Conservation (phyloP, 2,329 filamentous ascomycete genomes). For the Aureobasidium sp. region DNA sequence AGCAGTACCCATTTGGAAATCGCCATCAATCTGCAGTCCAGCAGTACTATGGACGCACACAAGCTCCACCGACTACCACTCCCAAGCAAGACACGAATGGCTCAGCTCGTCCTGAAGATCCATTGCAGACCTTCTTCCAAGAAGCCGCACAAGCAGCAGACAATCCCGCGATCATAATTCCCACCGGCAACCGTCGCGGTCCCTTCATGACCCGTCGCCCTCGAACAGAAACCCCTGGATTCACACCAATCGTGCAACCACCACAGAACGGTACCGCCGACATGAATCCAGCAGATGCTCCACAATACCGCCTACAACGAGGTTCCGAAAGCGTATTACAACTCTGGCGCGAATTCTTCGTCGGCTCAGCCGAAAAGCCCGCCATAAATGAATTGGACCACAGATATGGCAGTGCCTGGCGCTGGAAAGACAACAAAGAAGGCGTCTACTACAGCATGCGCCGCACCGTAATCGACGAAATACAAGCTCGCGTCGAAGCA, state of each 20-base stretch:
- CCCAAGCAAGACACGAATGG: background rate
- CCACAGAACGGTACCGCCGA: background rate
- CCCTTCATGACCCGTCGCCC: background rate
- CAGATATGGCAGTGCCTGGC: conserved; percentile 1
- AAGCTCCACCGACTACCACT: background rate
- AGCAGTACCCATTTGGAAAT: background rate
- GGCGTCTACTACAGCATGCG: conserved; percentile 9
- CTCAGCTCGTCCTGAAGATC: background rate
- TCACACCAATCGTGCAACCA: background rate
- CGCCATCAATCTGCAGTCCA: background rate
- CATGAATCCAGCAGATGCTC: background rate
- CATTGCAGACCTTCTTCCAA: background rate
- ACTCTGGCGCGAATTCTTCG: background rate
- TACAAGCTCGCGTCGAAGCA: background rate
- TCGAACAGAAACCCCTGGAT: background rate
- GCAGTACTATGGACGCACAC: background rate
- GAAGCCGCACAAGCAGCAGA: conserved; percentile 1
- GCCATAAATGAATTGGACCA: background rate
- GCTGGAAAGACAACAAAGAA: background rate
- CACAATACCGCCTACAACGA: background rate
- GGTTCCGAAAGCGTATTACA: background rate
- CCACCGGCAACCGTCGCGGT: background rate
- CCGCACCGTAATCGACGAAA: background rate
- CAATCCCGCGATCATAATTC: background rate
- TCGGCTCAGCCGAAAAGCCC: background rate